Evolutionary conservation across 768 basidiomycete species (phyloP), one percentile per base, ranked within the genome.

Genomic region (Flagelloscypha sp.): DNA sequence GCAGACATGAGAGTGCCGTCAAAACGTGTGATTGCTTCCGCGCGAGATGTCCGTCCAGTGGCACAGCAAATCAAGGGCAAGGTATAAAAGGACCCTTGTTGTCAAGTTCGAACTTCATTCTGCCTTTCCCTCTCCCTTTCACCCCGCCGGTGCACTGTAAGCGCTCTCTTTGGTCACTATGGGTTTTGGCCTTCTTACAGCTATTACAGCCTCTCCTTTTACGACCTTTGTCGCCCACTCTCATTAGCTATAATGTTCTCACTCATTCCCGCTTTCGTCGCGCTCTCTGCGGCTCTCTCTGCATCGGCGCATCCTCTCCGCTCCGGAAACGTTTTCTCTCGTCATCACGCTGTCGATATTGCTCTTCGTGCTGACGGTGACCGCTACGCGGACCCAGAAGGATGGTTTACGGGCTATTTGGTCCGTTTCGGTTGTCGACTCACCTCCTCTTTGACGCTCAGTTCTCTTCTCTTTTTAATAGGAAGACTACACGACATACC

Each of bases 401-500:
- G 62, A 15, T 81, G 71, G 61, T 46, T 54, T 15, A 61, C 60
- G 5, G 52, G 47, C 30, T 48, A 61, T 44, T 68, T 83, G 5
- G 80, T n/a, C n/a, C n/a, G n/a, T n/a, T n/a, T n/a, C n/a, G n/a
- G n/a, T n/a, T n/a, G n/a, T n/a, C n/a, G n/a, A n/a, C n/a, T 36
- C 25, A 22, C 23, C 20, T 27, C 34, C 11, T 17, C 17, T 35
- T 41, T 27, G 15, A 71, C 59, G 58, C 5, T 21, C 33, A 13
- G 31, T 37, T 24, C 24, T 30, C 21, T 40, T 31, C 32, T 27
- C 25, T 41, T 30, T 23, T 33, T 27, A 36, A 20, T 37, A 33
- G 17, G 37, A 79, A 76, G 30, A 52, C 12, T 83, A 83, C 49
- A 45, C 57, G 25, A 44, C 35, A 11, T 81, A 84, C 60, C 76